These are phyloP conservation scores for Penicillium mononematosum DNA, from an alignment of 495 filamentous ascomycete genomes.

Conservation along the genomic window DNA sequence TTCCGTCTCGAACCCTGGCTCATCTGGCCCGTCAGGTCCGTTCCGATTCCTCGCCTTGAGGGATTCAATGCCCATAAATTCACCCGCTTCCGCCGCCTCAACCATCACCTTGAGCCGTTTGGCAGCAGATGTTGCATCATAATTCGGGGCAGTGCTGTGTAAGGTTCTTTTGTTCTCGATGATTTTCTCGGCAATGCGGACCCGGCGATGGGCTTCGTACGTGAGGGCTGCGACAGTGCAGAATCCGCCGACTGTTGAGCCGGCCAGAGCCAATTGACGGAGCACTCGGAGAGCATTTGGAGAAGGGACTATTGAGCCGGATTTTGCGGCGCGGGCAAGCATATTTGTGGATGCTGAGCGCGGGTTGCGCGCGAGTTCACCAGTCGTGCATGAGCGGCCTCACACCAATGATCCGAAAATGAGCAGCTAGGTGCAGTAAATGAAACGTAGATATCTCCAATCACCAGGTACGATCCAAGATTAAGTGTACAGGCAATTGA, in stretches of 20 bases:
- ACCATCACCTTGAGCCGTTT: constrained; percentile 41
- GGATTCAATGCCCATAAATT: constrained; percentile 41
- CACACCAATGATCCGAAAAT: not conserved
- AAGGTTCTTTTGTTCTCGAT: constrained; percentile 46
- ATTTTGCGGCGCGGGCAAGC: constrained; percentile 34
- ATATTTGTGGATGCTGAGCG: constrained; percentile 33
- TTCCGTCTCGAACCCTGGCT: constrained; percentile 1
- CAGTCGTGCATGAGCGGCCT: constrained; percentile 23
- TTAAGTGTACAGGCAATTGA: constrained; percentile 10
- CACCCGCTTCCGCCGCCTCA: constrained; percentile 44
- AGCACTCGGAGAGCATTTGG: constrained; percentile 48
- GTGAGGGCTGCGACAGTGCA: constrained; percentile 44
- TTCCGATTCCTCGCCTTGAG: constrained; percentile 33
- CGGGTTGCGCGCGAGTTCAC: constrained; percentile 27
- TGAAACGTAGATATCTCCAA: not conserved
- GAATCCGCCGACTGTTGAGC: constrained; percentile 41
- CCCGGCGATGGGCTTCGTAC: constrained; percentile 45
- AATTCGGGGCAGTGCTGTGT: constrained; percentile 44
- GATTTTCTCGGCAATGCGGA: constrained; percentile 43
- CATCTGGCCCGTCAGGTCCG: constrained; percentile 7
- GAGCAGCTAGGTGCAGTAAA: not conserved
- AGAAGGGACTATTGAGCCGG: constrained; percentile 40
- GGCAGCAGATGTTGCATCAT: constrained; percentile 46
- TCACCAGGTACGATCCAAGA: not conserved
- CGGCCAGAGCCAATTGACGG: constrained; percentile 44